A percentile compares a stretch with the other conserved stretches of the same genome.
Evolutionary conservation across 805 yeast genomes (phyloP).

Genomic region (Ogataea kodamae): DNA sequence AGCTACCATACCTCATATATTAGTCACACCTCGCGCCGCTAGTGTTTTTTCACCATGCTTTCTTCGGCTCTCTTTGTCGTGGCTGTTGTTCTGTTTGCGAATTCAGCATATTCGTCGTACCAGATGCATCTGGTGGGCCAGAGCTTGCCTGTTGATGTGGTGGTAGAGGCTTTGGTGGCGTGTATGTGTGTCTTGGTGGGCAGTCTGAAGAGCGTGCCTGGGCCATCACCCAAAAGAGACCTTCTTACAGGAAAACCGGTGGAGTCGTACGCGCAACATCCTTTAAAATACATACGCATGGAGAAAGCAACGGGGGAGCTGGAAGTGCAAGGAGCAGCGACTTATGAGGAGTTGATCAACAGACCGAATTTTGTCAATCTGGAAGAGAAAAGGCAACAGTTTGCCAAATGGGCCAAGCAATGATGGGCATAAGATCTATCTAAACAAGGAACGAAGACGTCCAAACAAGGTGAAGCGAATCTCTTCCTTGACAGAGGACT

Average conservation of each 20-base stretch:
- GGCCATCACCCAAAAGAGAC: slow-evolving; percentile 16
- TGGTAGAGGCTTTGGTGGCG: slow-evolving; percentile 49
- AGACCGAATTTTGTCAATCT: slow-evolving; percentile 53
- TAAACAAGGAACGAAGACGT: slow-evolving; percentile 26
- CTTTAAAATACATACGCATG: slow-evolving; percentile 46
- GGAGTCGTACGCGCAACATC: slow-evolving; percentile 24
- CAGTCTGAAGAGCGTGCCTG: slow-evolving; percentile 33
- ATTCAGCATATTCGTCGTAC: slow-evolving; percentile 53
- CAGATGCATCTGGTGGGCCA: slow-evolving; percentile 44
- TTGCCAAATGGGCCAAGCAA: slow-evolving; percentile 33
- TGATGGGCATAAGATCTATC: slow-evolving; percentile 5
- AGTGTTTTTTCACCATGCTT: slow-evolving; percentile 6
- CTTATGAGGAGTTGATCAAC: slow-evolving; percentile 44
- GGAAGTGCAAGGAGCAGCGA: slow-evolving; percentile 43
- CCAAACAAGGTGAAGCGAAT: slow-evolving; percentile 18
- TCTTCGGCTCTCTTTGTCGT: slow-evolving; percentile 9
- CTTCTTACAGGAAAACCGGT: slow-evolving; percentile 32
- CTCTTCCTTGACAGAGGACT: slow-evolving; percentile 17
- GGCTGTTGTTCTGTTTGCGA: slow-evolving; percentile 33
- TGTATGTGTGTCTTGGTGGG: slow-evolving; percentile 41
- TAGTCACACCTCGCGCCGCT: slow-evolving; percentile 1
- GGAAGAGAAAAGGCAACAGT: slow-evolving; percentile 41
- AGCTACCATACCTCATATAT: too few species aligned
- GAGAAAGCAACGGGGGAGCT: slow-evolving; percentile 45
- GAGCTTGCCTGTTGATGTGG: slow-evolving; percentile 44